Evolutionary conservation across 495 filamentous ascomycete species (phyloP).

Genomic region (Parmelia sp.): DNA sequence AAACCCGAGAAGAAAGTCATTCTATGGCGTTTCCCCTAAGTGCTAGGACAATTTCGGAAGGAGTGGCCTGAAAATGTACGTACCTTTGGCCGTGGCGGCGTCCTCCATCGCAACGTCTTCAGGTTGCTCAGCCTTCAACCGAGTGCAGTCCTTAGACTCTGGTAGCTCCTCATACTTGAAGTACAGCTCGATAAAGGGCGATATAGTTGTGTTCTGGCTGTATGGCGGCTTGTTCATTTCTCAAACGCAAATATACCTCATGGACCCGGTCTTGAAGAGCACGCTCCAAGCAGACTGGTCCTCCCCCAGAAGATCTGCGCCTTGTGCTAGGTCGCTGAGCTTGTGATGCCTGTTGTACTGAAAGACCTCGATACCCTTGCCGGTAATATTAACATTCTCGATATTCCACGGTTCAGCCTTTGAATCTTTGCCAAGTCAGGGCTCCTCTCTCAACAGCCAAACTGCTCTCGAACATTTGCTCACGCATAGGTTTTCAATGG

Average conservation of each 20-base stretch:
- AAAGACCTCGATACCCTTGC: not conserved
- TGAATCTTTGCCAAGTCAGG: not conserved
- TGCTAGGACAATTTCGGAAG: no score
- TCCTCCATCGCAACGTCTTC: not conserved
- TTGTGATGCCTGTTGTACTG: not conserved
- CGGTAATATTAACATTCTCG: not conserved
- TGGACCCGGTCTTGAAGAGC: not conserved
- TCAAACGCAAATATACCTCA: not conserved
- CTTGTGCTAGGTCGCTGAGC: not conserved
- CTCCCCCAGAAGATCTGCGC: not conserved
- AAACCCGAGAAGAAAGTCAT: no score
- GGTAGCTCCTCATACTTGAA: not conserved
- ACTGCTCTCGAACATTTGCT: not conserved
- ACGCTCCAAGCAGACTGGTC: not conserved
- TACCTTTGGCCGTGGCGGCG: no score
- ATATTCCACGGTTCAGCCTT: not conserved
- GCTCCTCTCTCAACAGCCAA: not conserved
- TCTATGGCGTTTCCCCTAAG: no score
- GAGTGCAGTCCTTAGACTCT: not conserved
- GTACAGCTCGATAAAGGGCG: not conserved
- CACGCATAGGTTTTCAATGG: no score
- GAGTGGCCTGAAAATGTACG: no score
- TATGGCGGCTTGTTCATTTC: not conserved
- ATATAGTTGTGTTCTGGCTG: not conserved
- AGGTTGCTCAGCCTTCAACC: not conserved